phyloP scores from a whole-genome alignment of 78 protist species.

The Tieghemostelium lacteum region DNA sequence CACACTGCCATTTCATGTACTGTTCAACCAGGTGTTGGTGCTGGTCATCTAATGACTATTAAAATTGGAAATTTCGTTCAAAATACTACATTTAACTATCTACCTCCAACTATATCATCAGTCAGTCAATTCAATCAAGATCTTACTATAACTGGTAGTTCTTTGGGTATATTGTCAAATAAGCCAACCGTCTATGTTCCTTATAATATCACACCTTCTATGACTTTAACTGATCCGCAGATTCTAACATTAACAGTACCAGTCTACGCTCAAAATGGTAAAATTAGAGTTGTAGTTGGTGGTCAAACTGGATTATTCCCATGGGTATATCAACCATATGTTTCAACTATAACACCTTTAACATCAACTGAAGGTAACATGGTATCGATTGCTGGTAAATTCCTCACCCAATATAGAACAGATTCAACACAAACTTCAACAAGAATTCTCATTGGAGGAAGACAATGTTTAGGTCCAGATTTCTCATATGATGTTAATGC shows the following conservation, averaged over 20 bases:
- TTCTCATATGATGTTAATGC: constrained; percentile 4
- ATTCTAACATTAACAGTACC: not conserved
- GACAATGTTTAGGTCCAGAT: not conserved
- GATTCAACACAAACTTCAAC: not conserved
- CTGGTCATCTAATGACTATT: too few relatives aligned
- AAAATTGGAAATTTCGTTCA: too few relatives aligned
- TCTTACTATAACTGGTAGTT: not conserved
- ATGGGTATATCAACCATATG: not conserved
- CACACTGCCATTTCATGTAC: constrained; percentile 9
- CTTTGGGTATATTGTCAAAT: not conserved
- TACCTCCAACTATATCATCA: constrained; percentile 17
- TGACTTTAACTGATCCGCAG: not conserved
- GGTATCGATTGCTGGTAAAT: not conserved
- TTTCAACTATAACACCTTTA: not conserved
- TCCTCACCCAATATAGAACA: constrained; percentile 1
- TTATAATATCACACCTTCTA: not conserved
- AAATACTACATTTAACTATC: not conserved
- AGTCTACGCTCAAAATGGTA: constrained; percentile 20
- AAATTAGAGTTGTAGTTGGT: not conserved
- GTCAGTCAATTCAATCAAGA: not conserved
- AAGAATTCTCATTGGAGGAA: not conserved
- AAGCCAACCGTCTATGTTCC: not conserved
- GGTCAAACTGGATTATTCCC: not conserved
- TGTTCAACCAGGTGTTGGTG: constrained; percentile 37
- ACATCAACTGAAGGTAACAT: not conserved